These are phyloP conservation scores for Plenodomus lindquistii DNA, from an alignment of 2,329 filamentous ascomycete species.

Conservation along the genomic window DNA sequence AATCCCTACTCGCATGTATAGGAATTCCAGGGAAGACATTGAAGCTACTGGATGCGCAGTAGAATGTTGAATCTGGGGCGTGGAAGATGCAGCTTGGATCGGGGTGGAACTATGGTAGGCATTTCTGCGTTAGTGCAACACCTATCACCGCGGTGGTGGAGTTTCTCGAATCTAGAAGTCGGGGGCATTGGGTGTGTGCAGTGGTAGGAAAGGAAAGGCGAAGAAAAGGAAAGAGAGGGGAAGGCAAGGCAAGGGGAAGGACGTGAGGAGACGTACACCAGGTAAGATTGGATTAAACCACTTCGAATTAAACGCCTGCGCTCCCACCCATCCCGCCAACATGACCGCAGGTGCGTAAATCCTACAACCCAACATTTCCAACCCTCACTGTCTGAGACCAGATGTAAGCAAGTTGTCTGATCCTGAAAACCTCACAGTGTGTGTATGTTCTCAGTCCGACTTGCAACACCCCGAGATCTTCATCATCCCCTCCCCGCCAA, in stretches of 20 bases:
- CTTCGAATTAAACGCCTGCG: slow-evolving; percentile 7
- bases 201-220: too few species aligned
- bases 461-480: too few species aligned
- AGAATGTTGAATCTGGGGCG: slow-evolving; percentile 52
- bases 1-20: slow-evolving; percentile 57
- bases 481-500: too few species aligned
- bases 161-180: neutral
- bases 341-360: neutral
- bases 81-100: slow-evolving; percentile 55
- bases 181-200: too few species aligned
- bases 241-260: too few species aligned
- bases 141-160: neutral
- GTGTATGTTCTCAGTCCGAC: too few species aligned
- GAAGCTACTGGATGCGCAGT: slow-evolving; percentile 58
- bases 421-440: too few species aligned
- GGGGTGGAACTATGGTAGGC: slow-evolving; percentile 45
- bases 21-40: slow-evolving; percentile 58
- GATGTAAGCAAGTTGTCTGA: too few species aligned
- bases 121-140: neutral
- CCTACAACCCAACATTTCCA: too few species aligned
- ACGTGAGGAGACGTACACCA: slow-evolving; percentile 34
- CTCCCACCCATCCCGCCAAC: neutral
- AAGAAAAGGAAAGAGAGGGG: too few species aligned
- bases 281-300: slow-evolving; percentile 53
- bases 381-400: too few species aligned